Evolutionary conservation across 2,329 filamentous ascomycete genomes (phyloP).

Genomic region (Penicillium aurantiogriseum): DNA sequence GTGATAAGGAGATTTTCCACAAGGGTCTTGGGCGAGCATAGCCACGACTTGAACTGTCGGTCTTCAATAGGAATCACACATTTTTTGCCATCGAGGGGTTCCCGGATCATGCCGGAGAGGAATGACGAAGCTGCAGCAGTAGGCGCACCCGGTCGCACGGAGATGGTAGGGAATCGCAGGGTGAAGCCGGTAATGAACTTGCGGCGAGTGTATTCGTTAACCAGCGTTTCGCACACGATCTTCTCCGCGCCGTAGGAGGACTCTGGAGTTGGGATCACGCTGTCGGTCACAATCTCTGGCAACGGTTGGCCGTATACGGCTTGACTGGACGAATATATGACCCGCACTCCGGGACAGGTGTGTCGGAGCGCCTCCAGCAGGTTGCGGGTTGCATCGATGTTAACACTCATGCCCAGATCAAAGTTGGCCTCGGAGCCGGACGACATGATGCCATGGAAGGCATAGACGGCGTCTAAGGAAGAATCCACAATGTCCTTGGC

Average conservation of each 20-base stretch:
- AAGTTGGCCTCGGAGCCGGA: slow-evolving; percentile 62
- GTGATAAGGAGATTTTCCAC: slow-evolving; percentile 54
- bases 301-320: slow-evolving; percentile 63
- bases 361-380: slow-evolving; percentile 54
- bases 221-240: slow-evolving; percentile 59
- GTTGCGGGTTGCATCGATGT: slow-evolving; percentile 58
- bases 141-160: slow-evolving; percentile 60
- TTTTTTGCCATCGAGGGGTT: slow-evolving; percentile 57
- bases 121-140: slow-evolving; percentile 64
- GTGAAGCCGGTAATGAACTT: slow-evolving; percentile 59
- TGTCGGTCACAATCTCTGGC: slow-evolving; percentile 53
- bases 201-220: slow-evolving; percentile 63
- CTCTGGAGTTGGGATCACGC: slow-evolving; percentile 57
- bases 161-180: slow-evolving; percentile 61
- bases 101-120: slow-evolving; percentile 62
- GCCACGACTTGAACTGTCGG: slow-evolving; percentile 52
- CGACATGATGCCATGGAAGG: slow-evolving; percentile 69
- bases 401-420: slow-evolving; percentile 59
- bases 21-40: slow-evolving; percentile 55
- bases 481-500: slow-evolving; percentile 40
- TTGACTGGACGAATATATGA: slow-evolving; percentile 62
- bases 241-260: slow-evolving; percentile 65
- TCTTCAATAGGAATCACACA: slow-evolving; percentile 54
- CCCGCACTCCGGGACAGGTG: slow-evolving; percentile 54
- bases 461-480: slow-evolving; percentile 55